Conservation (phyloP, 192 early-diverging fungal genomes). For the Backusella tarrabulga region DNA sequence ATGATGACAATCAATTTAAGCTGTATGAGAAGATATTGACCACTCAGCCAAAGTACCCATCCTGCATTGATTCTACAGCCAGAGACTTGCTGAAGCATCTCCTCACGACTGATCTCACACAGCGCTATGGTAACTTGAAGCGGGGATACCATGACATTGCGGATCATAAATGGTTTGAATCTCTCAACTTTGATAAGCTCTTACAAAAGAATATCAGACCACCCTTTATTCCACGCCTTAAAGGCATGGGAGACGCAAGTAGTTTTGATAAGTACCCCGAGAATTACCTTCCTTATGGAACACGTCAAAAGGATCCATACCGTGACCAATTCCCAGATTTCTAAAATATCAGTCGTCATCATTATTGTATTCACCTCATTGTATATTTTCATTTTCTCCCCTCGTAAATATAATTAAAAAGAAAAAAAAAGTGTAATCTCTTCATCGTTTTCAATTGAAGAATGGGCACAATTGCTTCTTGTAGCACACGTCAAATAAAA, state of each 20-base stretch:
- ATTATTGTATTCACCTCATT: background rate
- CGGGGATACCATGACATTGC: constrained; percentile 76
- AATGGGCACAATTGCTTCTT: background rate
- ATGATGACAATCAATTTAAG: constrained; percentile 82
- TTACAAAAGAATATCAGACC: constrained; percentile 37
- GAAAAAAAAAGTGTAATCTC: too few relatives aligned
- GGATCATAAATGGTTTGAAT: constrained; percentile 76
- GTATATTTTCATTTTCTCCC: background rate
- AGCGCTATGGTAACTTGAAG: constrained; percentile 82
- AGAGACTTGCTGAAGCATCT: constrained; percentile 74
- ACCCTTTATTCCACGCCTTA: constrained; percentile 51
- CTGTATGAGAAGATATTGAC: constrained; percentile 89
- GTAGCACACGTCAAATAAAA: background rate
- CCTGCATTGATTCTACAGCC: constrained; percentile 63
- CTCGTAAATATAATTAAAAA: background rate
- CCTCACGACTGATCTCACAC: constrained; percentile 74
- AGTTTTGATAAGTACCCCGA: constrained; percentile 39
- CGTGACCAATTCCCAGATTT: constrained; percentile 10
- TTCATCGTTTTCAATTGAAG: background rate
- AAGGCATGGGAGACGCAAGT: constrained; percentile 18
- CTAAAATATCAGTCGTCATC: background rate
- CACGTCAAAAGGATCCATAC: constrained; percentile 9
- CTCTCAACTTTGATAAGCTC: constrained; percentile 34
- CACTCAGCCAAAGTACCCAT: constrained; percentile 69
- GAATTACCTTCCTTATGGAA: constrained; percentile 9